Evolutionary conservation across 192 early-diverging fungal genomes (phyloP), one percentile per base, ranked within the genome.

Genomic region (Backusella mclennaniae): DNA sequence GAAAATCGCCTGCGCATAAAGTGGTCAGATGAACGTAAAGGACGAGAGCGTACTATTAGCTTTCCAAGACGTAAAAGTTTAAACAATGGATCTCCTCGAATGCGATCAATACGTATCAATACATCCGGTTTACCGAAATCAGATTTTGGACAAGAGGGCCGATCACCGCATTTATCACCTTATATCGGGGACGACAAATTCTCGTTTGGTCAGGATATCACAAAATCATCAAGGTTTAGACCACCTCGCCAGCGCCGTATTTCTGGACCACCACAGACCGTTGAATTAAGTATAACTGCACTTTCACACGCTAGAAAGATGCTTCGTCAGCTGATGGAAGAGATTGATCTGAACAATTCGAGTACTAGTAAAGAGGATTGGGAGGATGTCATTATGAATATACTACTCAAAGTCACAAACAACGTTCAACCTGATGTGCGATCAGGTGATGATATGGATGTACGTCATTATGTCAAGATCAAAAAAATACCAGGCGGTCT

Each of bases 401-500:
- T 93, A n/a, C 81, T 94, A 39, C 85, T 92, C 35, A 89, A 90
- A 67, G 87, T 92, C 7, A 88, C 90, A 38, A 84, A 85, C 52
- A 80, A 88, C 68, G 79, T 92, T 7, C 83, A 84, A 42, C 88
- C 93, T 0, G 87, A 94, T 79, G 87, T 95, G 36, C 80, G 88
- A 21, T 89, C 82, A 23, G 93, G 95, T 69, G 96, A 97, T 80
- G 88, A 92, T 76, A 94, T 95, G 75, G 96, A 98, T 77, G 89
- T 96, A 52, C 87, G 93, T 12, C 90, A 95, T 36, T 96, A 96
- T 66, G 93, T 99, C 59, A 97, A 97, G 73, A 94, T 98, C 79
- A 99, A 99, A 80, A 94, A 94, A 76, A 94, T 99, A 23, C 93
- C 98, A 0, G 98, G 97, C 9, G 96, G 95, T 9, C 31, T 77